Evolutionary conservation across 371 early-diverging fungal genomes (phyloP), one percentile per base, ranked within the genome.

Genomic region (Haplosporangium sp.): DNA sequence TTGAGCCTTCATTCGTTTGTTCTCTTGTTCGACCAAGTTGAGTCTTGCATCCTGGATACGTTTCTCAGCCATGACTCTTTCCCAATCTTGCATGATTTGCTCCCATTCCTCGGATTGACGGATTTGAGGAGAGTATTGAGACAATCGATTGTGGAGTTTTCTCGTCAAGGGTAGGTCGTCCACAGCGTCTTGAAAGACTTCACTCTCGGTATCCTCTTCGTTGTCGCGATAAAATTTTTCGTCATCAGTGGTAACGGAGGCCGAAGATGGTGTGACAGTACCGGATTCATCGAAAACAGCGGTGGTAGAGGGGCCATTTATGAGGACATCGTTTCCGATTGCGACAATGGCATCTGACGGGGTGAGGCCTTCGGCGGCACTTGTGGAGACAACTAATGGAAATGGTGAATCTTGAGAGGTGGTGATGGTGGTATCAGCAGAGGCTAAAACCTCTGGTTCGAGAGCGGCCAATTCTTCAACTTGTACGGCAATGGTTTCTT

Each of bases 51-150:
- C 79, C 71, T 74, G 79, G 53, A 79, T 79, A n/a, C 79, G 74
- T 39, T 79, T 79, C 74, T 79, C 79, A 44, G 74, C 74, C 74
- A 79, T 74, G 71, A 79, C 79, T 4, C 79, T 74, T 27, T 79
- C 79, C 79, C 79, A 79, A 42, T 79, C 79, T 67, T 74, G 79
- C 74, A 79, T 70, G 59, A 79, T 79, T 61, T 79, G 79, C 58
- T 67, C 68, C 79, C 79, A 79, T 37, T 79, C 79, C 20, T 79
- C 71, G 0, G 71, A 57, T 44, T 78, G 70, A 34, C 78, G 78
- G 48, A 68, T 62, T 34, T 79, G 79, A 42, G 79, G 74, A 11
- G 70, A 74, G 63, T 79, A 79, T 47, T 63, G 50, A 1, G 79
- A 79, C 48, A 79, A 67, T n/a, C 79, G 79, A 48, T 79, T 70